Evolutionary conservation across 1,284 basidiomycete species (phyloP), one percentile per base, ranked within the genome.

Genomic region (Rhodotorula mucilaginosa): DNA sequence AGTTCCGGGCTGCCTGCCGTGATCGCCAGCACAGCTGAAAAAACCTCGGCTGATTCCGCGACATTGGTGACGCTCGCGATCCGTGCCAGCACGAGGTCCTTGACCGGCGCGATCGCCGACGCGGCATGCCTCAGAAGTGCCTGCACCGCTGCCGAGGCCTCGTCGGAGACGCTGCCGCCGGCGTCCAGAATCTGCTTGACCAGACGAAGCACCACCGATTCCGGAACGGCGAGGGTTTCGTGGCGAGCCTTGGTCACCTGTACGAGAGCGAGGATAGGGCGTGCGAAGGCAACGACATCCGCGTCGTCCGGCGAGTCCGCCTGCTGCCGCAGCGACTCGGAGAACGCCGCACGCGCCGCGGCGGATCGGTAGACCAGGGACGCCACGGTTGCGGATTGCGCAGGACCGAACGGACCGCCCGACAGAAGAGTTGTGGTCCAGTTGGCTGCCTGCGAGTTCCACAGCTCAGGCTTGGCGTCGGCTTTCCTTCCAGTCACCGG

Each of bases 361-460:
- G 61, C 15, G 0, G 74, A 75, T 23, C 72, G 67, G 49, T 65
- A 66, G 1, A 75, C 59, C n/a, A 75, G 67, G 19, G 72, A 64
- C 1, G 71, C 65, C n/a, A 75, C 65, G 3, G 69, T 48, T 13
- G 54, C 56, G 1, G 65, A 63, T 49, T 72, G 68, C 18, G 68
- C 51, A 0, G 34, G 13, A 1, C 34, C 26, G 21, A 72, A 46
- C 2, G 31, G 15, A 7, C 23, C 15, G 10, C n/a, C 18, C 2
- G 31, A 18, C 34, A 74, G 68, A 19, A 75, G 61, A 26, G 52
- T 56, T 6, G 23, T 23, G 8, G 74, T 69, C 74, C 74, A 75
- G 16, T 63, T 58, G n/a, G 19, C 56, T 21, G 69, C 69, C 19
- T 64, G 64, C n/a, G 31, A 5, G 23, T 60, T 47, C 66, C 64